These are phyloP conservation scores for Piper longum DNA, from an alignment of 164 flowering plant genomes.

Conservation along the genomic window DNA sequence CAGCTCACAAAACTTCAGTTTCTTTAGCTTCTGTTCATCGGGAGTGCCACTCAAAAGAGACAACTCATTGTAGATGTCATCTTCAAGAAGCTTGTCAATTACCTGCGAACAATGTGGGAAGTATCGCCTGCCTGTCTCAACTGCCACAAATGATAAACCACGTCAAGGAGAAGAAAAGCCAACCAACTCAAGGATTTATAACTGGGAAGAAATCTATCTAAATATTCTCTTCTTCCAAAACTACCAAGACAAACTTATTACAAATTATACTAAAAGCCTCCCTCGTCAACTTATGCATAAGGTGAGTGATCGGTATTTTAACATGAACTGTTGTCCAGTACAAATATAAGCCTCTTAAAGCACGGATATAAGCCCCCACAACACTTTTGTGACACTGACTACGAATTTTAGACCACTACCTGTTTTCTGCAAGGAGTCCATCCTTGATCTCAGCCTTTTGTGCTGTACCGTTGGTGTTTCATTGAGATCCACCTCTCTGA, in stretches of 20 bases:
- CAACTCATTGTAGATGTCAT: conserved; percentile 20
- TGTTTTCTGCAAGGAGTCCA: conserved; percentile 44
- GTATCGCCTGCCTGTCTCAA: conserved; percentile 41
- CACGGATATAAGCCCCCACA: too few relatives aligned
- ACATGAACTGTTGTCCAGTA: too few relatives aligned
- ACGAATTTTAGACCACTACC: conserved; percentile 17
- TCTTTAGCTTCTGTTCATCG: conserved; percentile 39
- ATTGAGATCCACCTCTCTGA: conserved; percentile 45
- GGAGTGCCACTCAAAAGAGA: conserved; percentile 42
- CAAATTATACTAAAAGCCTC: too few relatives aligned
- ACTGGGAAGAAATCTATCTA: background rate
- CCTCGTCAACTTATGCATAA: too few relatives aligned
- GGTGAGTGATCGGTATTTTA: too few relatives aligned
- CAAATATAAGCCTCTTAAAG: too few relatives aligned
- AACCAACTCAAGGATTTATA: background rate
- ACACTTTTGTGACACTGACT: too few relatives aligned
- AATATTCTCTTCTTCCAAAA: too few relatives aligned
- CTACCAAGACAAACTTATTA: too few relatives aligned
- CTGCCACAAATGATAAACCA: conserved; percentile 18
- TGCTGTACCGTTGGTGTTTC: conserved; percentile 37
- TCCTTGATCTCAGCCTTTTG: conserved; percentile 30
- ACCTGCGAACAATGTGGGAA: conserved; percentile 57
- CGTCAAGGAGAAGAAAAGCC: background rate
- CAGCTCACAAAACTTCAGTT: conserved; percentile 38
- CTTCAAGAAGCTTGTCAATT: conserved; percentile 56